Percentiles rank a stretch among this genome's conserved stretches.
These are phyloP conservation scores for Leishmania gerbilli DNA, from an alignment of 208 protist species.

Conservation along the genomic window DNA sequence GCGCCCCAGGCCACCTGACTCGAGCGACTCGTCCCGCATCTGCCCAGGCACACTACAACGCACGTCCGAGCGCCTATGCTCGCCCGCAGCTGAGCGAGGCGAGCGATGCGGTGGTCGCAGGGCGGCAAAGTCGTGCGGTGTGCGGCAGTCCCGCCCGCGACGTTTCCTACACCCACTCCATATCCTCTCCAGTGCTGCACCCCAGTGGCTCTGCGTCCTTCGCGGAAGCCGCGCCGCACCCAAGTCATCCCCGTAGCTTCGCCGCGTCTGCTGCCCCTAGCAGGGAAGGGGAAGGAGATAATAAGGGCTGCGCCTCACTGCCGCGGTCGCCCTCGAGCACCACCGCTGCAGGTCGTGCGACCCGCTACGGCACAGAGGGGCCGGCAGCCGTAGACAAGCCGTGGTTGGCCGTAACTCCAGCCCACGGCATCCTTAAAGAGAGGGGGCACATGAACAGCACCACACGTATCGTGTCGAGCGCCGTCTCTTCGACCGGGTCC, in stretches of 20 bases:
- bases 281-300: not conserved
- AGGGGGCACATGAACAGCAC: not conserved
- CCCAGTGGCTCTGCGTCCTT: not conserved
- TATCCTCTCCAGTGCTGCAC: slow-evolving; percentile 1
- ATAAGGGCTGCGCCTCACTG: not conserved
- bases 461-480: not conserved
- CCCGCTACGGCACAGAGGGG: no score
- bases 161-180: not conserved
- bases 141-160: not conserved
- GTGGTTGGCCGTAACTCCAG: not conserved
- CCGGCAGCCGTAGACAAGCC: not conserved
- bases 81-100: no score
- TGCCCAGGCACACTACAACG: no score
- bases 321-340: not conserved
- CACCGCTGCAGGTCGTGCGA: not conserved
- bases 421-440: slow-evolving; percentile 12
- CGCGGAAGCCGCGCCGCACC: not conserved
- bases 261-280: not conserved
- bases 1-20: not conserved
- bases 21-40: not conserved
- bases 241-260: not conserved
- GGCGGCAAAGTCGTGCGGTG: not conserved
- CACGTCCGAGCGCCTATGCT: not conserved
- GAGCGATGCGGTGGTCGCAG: not conserved
- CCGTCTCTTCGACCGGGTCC: not conserved